A percentile compares a stretch with the other conserved stretches of the same genome.
These are phyloP conservation scores for Agrocybe praecox DNA, from an alignment of 768 basidiomycete genomes.

Conservation along the genomic window DNA sequence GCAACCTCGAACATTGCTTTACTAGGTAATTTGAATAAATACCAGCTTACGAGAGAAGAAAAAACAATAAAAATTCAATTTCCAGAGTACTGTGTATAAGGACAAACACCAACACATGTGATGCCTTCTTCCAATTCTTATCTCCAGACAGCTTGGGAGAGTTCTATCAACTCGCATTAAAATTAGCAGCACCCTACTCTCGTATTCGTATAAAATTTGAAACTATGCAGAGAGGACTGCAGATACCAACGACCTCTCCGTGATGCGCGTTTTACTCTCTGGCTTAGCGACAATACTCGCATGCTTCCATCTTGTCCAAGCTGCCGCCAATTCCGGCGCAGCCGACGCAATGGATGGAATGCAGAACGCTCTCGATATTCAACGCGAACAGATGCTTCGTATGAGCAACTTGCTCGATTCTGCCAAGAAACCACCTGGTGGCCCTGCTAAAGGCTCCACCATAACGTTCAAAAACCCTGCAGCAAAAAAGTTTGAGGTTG, in stretches of 20 bases:
- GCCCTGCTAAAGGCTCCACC: constrained; percentile 26
- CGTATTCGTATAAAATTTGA: constrained; percentile 6
- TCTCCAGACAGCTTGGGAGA: constrained; percentile 16
- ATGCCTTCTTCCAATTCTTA: constrained; percentile 8
- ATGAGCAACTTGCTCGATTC: constrained; percentile 41
- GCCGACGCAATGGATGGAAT: constrained; percentile 30
- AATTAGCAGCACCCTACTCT: constrained; percentile 9
- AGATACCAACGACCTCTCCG: neutral
- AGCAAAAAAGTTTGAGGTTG: constrained; percentile 52
- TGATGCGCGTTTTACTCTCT: constrained; percentile 20
- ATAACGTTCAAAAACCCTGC: constrained; percentile 67
- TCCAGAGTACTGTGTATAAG: neutral
- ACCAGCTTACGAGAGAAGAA: neutral
- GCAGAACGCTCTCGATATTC: constrained; percentile 45
- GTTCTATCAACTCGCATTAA: constrained; percentile 1
- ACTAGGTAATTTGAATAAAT: neutral
- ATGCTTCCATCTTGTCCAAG: constrained; percentile 16
- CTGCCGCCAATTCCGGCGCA: constrained; percentile 26
- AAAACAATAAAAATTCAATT: neutral
- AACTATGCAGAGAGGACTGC: neutral
- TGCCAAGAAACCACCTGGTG: constrained; percentile 9
- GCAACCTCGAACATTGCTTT: too few relatives aligned
- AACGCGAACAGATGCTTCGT: constrained; percentile 45
- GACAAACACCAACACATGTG: constrained; percentile 11
- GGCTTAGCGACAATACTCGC: constrained; percentile 17